Base-by-base conservation (phyloP, 1,284 basidiomycete genomes). In the Cryptococcus wingfieldii region DNA sequence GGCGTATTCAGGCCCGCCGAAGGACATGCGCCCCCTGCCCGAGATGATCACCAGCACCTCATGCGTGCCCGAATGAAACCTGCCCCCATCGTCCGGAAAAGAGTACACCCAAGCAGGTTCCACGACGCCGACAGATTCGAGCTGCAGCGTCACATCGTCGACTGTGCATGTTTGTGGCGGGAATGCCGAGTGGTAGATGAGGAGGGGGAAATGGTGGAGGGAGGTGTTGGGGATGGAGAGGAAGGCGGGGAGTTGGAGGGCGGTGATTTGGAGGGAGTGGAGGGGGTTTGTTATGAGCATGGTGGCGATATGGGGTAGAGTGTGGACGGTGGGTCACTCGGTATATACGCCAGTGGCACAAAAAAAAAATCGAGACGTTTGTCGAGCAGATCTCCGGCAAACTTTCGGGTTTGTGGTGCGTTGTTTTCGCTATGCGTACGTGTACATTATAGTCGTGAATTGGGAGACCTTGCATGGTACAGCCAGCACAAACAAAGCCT, bases 81-180 rank as follows among this genome's bases (percentile, higher is more conserved):
- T 34, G 7, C 31, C 31, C 31, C 31, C 31, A 74, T n/a, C 69
- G 68, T 25, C 56, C 59, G 67, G 79, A 23, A 54, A 59, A 67
- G 79, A 79, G 77, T 78, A 80, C 38, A 74, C 68, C 79, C 79
- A 79, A 58, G 71, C 70, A n/a, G 78, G 77, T 28, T 58, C 54
- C 50, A 75, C 77, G 14, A 77, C 72, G 16, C 76, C 77, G 37
- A 76, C 63, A 38, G 62, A 64, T 7, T 43, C 50, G 43, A 80
- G 63, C 62, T 79, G 76, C 7, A 51, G 23, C 44, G 68, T 63
- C 39, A 74, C 55, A 5, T 42, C 16, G 39, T 42, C 39, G 39
- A 42, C 39, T 2, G 39, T 42, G 39, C 16, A 19, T 10, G 39
- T 42, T 12, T 51, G 25, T 10, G 63, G 61, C 3, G 60, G 51